phyloP scores from a whole-genome alignment of 148 eudicot species.

The Chenopodium suecicum region DNA sequence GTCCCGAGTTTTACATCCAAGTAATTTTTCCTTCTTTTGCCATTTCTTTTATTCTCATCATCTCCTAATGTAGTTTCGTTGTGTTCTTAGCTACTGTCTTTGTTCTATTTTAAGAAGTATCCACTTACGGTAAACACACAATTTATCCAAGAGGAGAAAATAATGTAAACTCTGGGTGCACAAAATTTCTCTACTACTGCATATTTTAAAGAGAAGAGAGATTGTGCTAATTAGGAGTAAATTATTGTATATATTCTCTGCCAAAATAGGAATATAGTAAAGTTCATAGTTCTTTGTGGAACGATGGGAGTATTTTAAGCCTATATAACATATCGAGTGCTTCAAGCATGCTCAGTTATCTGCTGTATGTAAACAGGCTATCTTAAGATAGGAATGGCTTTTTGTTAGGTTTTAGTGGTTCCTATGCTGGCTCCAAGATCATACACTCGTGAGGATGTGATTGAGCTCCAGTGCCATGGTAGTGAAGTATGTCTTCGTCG shows the following conservation, averaged over 20 bases:
- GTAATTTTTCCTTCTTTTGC: not conserved
- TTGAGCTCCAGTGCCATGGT: constrained; percentile 99
- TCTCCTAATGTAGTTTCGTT: not conserved
- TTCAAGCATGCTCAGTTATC: not conserved
- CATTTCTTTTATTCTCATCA: not conserved
- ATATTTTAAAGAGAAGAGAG: too few species aligned
- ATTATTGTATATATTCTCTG: too few species aligned
- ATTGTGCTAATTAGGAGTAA: too few species aligned
- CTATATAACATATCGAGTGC: not conserved
- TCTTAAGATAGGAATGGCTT: not conserved
- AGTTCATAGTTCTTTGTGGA: too few species aligned
- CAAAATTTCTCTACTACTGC: too few species aligned
- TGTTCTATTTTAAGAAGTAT: too few species aligned
- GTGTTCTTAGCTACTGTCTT: too few species aligned
- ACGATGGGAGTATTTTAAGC: too few species aligned
- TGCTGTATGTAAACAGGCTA: not conserved
- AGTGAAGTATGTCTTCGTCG: constrained; percentile 90
- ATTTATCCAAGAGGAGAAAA: too few species aligned
- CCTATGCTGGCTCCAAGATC: constrained; percentile 99
- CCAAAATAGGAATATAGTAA: too few species aligned
- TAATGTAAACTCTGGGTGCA: too few species aligned
- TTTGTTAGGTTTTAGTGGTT: constrained; percentile 64
- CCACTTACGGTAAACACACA: too few species aligned
- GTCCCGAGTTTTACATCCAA: not conserved
- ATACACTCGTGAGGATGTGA: constrained; percentile 94